Conservation (phyloP, 2,329 filamentous ascomycete genomes). For the Alternaria panax region DNA sequence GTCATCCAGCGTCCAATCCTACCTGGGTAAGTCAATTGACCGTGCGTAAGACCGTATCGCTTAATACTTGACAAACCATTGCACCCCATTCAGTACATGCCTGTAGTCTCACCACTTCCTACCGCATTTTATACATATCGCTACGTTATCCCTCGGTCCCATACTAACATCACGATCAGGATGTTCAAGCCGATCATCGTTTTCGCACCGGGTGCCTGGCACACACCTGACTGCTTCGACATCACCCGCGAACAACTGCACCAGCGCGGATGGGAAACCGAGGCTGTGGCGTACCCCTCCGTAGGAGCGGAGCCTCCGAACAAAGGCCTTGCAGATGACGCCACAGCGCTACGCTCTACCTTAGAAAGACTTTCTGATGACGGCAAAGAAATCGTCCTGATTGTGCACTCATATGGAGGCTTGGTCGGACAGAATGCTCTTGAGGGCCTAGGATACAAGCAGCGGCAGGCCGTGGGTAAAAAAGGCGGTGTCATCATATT, state of each 20-base stretch:
- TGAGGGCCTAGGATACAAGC: neutral
- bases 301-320: constrained; percentile 10
- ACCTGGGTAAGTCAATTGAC: neutral
- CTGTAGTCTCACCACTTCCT: neutral
- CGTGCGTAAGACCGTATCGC: too few relatives aligned
- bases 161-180: neutral
- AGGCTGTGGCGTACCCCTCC: constrained; percentile 5
- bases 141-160: neutral
- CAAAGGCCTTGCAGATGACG: constrained; percentile 7
- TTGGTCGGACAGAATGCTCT: constrained; percentile 7
- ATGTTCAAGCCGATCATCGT: constrained; percentile 7
- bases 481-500: constrained; percentile 5
- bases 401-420: constrained; percentile 10
- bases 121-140: neutral
- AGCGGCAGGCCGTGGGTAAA: constrained; percentile 2
- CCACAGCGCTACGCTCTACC: constrained; percentile 1
- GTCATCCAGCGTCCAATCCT: neutral
- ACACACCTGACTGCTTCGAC: constrained; percentile 6
- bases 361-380: constrained; percentile 2
- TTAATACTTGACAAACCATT: neutral
- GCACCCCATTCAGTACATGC: neutral
- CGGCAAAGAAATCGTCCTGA: constrained; percentile 4
- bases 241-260: constrained; percentile 3
- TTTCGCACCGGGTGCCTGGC: constrained; percentile 1
- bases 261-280: constrained; percentile 7